These are phyloP conservation scores for Colletotrichum brevisporum DNA, from an alignment of 2,329 filamentous ascomycete species.

Conservation along the genomic window DNA sequence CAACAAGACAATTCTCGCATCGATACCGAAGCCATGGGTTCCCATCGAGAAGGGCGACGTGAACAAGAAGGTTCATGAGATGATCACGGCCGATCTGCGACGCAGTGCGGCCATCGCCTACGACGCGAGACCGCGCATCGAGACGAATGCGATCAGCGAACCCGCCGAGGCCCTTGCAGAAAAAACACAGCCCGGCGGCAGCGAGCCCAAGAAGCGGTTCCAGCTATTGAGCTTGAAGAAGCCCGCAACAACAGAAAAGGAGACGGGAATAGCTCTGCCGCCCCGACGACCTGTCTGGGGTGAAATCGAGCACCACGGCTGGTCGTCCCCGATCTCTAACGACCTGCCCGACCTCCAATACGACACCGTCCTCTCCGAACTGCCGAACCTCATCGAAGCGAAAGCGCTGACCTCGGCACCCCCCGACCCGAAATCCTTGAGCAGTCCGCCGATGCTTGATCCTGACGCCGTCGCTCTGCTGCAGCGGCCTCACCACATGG, in stretches of 20 bases:
- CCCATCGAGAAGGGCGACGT: slow-evolving; percentile 90
- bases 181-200: slow-evolving; percentile 40
- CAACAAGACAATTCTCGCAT: slow-evolving; percentile 82
- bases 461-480: slow-evolving; percentile 78
- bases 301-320: slow-evolving; percentile 86
- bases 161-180: slow-evolving; percentile 29
- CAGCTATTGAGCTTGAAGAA: slow-evolving; percentile 50
- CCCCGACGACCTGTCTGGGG: slow-evolving; percentile 78
- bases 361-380: slow-evolving; percentile 82
- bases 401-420: slow-evolving; percentile 91
- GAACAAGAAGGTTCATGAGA: slow-evolving; percentile 78
- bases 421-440: slow-evolving; percentile 57
- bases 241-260: slow-evolving; percentile 54
- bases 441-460: slow-evolving; percentile 67
- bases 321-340: slow-evolving; percentile 83
- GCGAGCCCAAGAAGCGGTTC: slow-evolving; percentile 41
- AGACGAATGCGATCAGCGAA: slow-evolving; percentile 43
- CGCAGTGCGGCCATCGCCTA: slow-evolving; percentile 87
- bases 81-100: slow-evolving; percentile 80
- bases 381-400: slow-evolving; percentile 92
- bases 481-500: slow-evolving; percentile 78
- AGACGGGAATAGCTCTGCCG: slow-evolving; percentile 63
- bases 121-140: slow-evolving; percentile 78
- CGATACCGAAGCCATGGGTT: slow-evolving; percentile 89
- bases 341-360: slow-evolving; percentile 89